These are phyloP conservation scores for Starmerella bombicola DNA, from an alignment of 805 yeast genomes.

Conservation along the genomic window DNA sequence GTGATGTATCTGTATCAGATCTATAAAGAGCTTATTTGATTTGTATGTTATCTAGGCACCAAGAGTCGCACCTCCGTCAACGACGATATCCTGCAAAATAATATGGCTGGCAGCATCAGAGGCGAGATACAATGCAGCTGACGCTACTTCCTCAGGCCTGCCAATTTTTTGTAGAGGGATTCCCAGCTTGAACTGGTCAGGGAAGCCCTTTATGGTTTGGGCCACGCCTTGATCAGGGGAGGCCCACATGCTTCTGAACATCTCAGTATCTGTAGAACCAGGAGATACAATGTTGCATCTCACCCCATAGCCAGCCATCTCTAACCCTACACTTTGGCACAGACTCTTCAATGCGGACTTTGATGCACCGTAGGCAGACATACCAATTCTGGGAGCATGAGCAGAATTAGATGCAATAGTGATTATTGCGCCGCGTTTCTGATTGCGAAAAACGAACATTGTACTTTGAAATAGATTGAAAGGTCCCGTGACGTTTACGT, in stretches of 20 bases:
- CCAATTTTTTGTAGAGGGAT: constrained; percentile 15
- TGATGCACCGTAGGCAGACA: constrained; percentile 19
- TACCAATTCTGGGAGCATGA: constrained; percentile 16
- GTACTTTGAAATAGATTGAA: constrained; percentile 9
- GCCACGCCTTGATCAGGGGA: constrained; percentile 1
- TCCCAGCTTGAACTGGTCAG: constrained; percentile 17
- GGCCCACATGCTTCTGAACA: constrained; percentile 14
- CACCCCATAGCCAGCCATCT: constrained; percentile 14
- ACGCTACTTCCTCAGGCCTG: constrained; percentile 8
- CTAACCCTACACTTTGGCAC: constrained; percentile 11
- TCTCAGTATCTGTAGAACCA: constrained; percentile 15
- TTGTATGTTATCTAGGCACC: too few relatives aligned
- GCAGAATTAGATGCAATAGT: constrained; percentile 15
- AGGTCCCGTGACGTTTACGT: constrained; percentile 15
- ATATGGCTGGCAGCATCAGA: constrained; percentile 17
- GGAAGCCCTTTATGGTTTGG: constrained; percentile 8
- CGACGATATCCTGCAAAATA: constrained; percentile 14
- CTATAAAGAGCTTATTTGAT: too few relatives aligned
- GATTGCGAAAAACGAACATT: constrained; percentile 6
- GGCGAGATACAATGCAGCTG: constrained; percentile 11
- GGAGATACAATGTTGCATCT: constrained; percentile 16
- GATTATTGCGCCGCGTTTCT: constrained; percentile 10
- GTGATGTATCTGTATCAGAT: too few relatives aligned
- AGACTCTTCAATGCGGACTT: constrained; percentile 13
- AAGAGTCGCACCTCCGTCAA: constrained; percentile 18